Evolutionary conservation across 225 moss, liverwort and hornwort species (phyloP), one percentile per base, ranked within the genome.

Genomic region (Pseudisothecium myosuroides): DNA sequence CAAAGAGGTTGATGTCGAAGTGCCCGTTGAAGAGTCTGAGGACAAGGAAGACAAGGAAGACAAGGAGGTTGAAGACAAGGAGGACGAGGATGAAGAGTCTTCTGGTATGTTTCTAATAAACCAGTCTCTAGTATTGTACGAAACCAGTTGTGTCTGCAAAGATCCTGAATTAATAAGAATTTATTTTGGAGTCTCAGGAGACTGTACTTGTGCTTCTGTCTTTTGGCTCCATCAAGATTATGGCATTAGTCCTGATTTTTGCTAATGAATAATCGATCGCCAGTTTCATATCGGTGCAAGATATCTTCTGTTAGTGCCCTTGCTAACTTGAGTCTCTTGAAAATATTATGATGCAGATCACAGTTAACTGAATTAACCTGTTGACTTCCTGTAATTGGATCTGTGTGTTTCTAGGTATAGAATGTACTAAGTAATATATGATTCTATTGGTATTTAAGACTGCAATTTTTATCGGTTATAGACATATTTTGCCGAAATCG

Each of bases 1-100:
- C 71, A 97, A 98, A 89, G 97, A 98, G 91, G 87, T 92, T 55
- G 94, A 96, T 69, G 96, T 95, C 24, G 99, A 97, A 87, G 92
- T 94, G 60, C 94, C 94, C 49, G 89, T 91, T 68, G 94, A 92
- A 74, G 94, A 94, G 87, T 86, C 89, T 45, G 91, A 91, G 82
- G 92, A 91, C 28, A 58, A 58, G 63, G 90, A 90, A 55, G 92
- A 90, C 47, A 93, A 14, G 36, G 93, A 91, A 63, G 93, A 92
- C 36, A 78, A 85, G 39, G 94, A 94, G 5, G 64, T n/a, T 50
- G 93, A 92, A 58, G 93, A 92, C 47, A 79, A 87, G 39, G 94
- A 94, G 36, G 84, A 89, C 6, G 94, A 94, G 16, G 94, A 94
- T 41, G 94, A 94, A 82, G 94, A 88, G 12, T 87, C 92, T 54